These are phyloP conservation scores for Scheffersomyces cryptocercus DNA, from an alignment of 1,139 yeast species.

Conservation along the genomic window DNA sequence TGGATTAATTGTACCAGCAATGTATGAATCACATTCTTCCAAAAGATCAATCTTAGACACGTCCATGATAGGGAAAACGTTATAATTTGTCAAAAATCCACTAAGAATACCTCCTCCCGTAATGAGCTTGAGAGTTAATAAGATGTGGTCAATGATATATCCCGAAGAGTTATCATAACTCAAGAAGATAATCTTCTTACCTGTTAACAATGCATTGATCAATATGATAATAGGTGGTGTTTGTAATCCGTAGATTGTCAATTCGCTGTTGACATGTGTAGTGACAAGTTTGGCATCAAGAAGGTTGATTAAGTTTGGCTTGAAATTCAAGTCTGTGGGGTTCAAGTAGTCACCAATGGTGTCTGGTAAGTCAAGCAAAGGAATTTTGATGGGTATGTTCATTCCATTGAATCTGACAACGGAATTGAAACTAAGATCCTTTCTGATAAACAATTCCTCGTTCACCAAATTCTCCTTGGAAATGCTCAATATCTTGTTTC, in stretches of 20 bases:
- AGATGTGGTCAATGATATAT: slow-evolving; percentile 54
- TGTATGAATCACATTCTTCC: slow-evolving; percentile 52
- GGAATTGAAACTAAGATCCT: slow-evolving; percentile 47
- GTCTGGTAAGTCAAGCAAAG: slow-evolving; percentile 45
- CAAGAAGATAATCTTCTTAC: slow-evolving; percentile 53
- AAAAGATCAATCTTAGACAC: slow-evolving; percentile 60
- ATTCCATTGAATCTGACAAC: slow-evolving; percentile 36
- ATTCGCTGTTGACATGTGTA: slow-evolving; percentile 33
- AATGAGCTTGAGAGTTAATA: slow-evolving; percentile 54
- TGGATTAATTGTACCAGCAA: slow-evolving; percentile 71
- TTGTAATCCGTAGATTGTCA: slow-evolving; percentile 54
- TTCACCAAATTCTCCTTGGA: slow-evolving; percentile 28
- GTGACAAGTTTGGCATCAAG: slow-evolving; percentile 36
- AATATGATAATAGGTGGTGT: slow-evolving; percentile 61
- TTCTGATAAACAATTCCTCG: slow-evolving; percentile 40
- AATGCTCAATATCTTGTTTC: slow-evolving; percentile 41
- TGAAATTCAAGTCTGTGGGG: slow-evolving; percentile 49
- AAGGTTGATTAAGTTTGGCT: slow-evolving; percentile 41
- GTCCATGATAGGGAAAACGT: slow-evolving; percentile 63
- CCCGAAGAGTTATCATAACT: slow-evolving; percentile 59
- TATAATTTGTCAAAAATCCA: slow-evolving; percentile 47
- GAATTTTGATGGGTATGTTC: slow-evolving; percentile 47
- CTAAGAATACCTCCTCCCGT: slow-evolving; percentile 62
- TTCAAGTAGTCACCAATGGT: slow-evolving; percentile 46
- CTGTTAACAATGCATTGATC: slow-evolving; percentile 59